phyloP scores from a whole-genome alignment of 441 rosid species.

The Pelargonium cotyledonis region DNA sequence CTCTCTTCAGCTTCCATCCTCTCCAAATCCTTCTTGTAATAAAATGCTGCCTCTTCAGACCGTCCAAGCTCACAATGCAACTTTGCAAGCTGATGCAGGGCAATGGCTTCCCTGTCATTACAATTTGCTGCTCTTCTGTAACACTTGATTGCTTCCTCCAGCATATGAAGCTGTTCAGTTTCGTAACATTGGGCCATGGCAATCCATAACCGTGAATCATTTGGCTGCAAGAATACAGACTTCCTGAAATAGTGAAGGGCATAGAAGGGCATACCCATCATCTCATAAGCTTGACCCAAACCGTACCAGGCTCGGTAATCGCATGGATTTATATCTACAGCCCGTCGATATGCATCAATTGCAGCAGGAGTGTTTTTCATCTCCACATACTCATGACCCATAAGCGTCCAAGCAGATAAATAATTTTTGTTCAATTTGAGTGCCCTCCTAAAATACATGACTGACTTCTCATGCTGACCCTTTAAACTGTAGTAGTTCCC shows the following conservation, averaged over 20 bases:
- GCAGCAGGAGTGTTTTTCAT: slow-evolving; percentile 96
- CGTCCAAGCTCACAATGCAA: slow-evolving; percentile 61
- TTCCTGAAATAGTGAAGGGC: slow-evolving; percentile 84
- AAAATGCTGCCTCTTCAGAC: slow-evolving; percentile 79
- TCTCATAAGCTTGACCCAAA: slow-evolving; percentile 88
- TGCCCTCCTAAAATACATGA: slow-evolving; percentile 86
- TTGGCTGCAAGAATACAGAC: slow-evolving; percentile 77
- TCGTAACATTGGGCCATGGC: slow-evolving; percentile 95
- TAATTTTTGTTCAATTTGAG: slow-evolving; percentile 78
- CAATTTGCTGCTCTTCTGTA: slow-evolving; percentile 75
- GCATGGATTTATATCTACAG: slow-evolving; percentile 76
- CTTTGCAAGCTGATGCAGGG: slow-evolving; percentile 74
- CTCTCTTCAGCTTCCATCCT: slow-evolving; percentile 93
- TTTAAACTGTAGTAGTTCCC: slow-evolving; percentile 93
- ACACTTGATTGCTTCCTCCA: slow-evolving; percentile 88
- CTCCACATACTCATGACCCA: slow-evolving; percentile 95
- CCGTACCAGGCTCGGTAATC: slow-evolving; percentile 98
- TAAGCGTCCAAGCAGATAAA: slow-evolving; percentile 91
- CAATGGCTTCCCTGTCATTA: slow-evolving; percentile 82
- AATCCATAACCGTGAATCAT: slow-evolving; percentile 83
- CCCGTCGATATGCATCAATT: slow-evolving; percentile 83
- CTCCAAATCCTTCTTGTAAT: slow-evolving; percentile 76
- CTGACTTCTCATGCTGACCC: slow-evolving; percentile 89
- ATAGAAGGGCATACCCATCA: slow-evolving; percentile 83
- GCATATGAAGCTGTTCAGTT: slow-evolving; percentile 75